Evolutionary conservation across 208 protist genomes (phyloP).

Genomic region (Trypanosoma caninum): DNA sequence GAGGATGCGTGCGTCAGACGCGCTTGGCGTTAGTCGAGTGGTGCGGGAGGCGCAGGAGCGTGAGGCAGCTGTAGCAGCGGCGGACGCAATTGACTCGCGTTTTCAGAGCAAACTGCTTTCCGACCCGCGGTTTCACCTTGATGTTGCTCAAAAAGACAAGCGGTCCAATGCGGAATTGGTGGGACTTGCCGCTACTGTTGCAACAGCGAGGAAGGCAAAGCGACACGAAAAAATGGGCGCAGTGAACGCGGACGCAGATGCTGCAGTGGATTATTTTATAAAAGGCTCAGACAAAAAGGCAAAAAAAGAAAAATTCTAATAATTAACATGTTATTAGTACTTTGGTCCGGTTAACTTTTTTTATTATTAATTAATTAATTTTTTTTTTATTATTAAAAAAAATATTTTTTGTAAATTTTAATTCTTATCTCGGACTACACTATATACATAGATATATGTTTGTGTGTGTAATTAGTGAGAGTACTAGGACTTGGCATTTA

Average conservation of each 20-base stretch:
- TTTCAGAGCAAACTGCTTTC: conserved; percentile 81
- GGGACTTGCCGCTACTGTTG: conserved; percentile 65
- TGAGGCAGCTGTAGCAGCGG: conserved; percentile 35
- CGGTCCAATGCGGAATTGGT: conserved; percentile 56
- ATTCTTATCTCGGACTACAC: too few species aligned
- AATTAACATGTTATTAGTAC: background rate
- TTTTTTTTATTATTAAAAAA: background rate
- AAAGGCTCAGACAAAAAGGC: conserved; percentile 22
- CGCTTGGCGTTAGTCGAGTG: conserved; percentile 53
- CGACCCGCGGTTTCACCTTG: conserved; percentile 85
- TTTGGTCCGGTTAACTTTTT: too few species aligned
- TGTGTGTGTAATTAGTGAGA: too few species aligned
- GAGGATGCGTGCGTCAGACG: conserved; percentile 59
- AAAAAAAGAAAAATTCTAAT: conserved; percentile 17
- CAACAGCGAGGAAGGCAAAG: conserved; percentile 48
- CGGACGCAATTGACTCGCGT: conserved; percentile 64
- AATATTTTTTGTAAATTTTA: too few species aligned
- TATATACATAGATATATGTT: too few species aligned
- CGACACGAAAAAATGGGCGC: conserved; percentile 27
- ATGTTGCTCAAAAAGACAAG: conserved; percentile 70
- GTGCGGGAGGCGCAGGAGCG: conserved; percentile 38
- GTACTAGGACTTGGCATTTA: too few species aligned
- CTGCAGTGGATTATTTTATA: conserved; percentile 76
- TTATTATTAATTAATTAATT: too few species aligned
- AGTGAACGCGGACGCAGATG: conserved; percentile 23